phyloP scores from a whole-genome alignment of 2,329 filamentous ascomycete genomes.

The Pleomassaria siparia region DNA sequence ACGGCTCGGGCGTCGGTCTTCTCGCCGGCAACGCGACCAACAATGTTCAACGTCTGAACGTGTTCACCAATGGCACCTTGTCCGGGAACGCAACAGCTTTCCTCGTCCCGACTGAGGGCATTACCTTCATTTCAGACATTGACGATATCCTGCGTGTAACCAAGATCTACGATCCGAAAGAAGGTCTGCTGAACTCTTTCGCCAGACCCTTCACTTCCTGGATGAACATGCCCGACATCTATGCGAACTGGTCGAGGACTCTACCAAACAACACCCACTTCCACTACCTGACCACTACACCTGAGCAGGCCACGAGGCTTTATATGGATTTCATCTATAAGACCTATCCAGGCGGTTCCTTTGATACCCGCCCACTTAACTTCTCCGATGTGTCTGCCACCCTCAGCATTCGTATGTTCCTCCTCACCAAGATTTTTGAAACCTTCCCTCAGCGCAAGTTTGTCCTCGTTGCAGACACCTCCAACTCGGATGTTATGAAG shows the following conservation, averaged over 20 bases:
- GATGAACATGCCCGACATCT: conserved; percentile 80
- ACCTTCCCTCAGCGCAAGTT: conserved; percentile 77
- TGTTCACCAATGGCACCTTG: conserved; percentile 65
- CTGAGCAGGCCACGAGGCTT: conserved; percentile 73
- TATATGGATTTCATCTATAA: conserved; percentile 82
- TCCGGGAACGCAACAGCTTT: conserved; percentile 76
- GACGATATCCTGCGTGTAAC: conserved; percentile 80
- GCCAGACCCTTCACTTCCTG: conserved; percentile 69
- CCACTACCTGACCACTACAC: conserved; percentile 80
- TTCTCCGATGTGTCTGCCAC: conserved; percentile 76
- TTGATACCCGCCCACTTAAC: conserved; percentile 74
- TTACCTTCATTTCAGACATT: conserved; percentile 76
- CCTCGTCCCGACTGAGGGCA: conserved; percentile 68
- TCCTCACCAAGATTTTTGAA: conserved; percentile 71
- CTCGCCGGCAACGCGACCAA: conserved; percentile 65
- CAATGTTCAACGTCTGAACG: conserved; percentile 67
- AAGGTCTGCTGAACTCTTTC: conserved; percentile 76
- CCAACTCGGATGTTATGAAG: conserved; percentile 74
- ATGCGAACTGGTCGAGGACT: conserved; percentile 71
- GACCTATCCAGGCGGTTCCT: conserved; percentile 74
- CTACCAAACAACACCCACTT: conserved; percentile 69
- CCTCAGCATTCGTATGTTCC: conserved; percentile 67
- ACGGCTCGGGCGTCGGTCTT: conserved; percentile 56
- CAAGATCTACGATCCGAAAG: conserved; percentile 74
- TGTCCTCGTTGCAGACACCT: conserved; percentile 74